Evolutionary conservation across 768 basidiomycete species (phyloP), one percentile per base, ranked within the genome.

Genomic region (Hydnum rufescens): DNA sequence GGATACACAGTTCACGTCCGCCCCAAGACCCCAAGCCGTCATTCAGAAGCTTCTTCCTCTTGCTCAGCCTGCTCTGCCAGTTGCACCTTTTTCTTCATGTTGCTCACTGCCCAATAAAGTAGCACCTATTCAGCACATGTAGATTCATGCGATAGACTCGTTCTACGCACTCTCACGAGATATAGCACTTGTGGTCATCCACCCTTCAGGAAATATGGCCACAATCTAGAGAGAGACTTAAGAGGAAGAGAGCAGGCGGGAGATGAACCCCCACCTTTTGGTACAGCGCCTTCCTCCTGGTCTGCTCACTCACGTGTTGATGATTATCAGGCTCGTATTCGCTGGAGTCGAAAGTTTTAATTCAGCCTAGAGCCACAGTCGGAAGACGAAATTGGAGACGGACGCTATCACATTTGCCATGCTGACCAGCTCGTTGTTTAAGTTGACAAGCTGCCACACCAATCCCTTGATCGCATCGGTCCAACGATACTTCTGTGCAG

Each of bases 131-230:
- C 26, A 26, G 25, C 26, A 47, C 25, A 47, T 13, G 44, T 13
- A 47, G 25, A n/a, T n/a, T n/a, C n/a, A n/a, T n/a, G n/a, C n/a
- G n/a, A n/a, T n/a, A n/a, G n/a, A n/a, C n/a, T n/a, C n/a, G n/a
- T 39, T 39, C 8, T 19, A 64, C 78, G 32, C 49, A 86, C 84
- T 82, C 70, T 89, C 86, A 60, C 86, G 72, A 31, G 83, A 86
- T 55, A 89, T 83, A 63, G 85, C 82, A 2, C 84, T 82, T 2
- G 82, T 84, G 28, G 78, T 77, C 68, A 88, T 76, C 86, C 86
- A 89, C 8, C 82, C 82, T 0, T 78, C 70, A 0, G 85, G 86
- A 64, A 84, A 89, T 1, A 76, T 76, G n/a, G 71, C 73, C 0
- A 87, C 80, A 53, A 89, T 85, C 77, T 78, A 31, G n/a, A 26